Evolutionary conservation across 2,329 filamentous ascomycete genomes (phyloP).

Genomic region (Colletotrichum sp.): DNA sequence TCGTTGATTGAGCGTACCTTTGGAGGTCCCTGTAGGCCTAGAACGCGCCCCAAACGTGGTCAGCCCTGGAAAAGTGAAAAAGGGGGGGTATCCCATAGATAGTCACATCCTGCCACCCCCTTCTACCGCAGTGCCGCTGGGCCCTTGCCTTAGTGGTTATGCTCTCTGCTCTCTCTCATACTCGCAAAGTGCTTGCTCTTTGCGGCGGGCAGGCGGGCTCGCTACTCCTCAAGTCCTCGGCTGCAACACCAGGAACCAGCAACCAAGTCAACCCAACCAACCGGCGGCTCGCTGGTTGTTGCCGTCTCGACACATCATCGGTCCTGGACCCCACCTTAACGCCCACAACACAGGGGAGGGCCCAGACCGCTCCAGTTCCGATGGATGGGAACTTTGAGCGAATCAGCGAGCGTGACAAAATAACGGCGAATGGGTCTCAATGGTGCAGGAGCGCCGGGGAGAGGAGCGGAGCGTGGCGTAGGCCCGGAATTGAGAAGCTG

Average conservation of each 20-base stretch:
- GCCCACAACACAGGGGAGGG: not conserved
- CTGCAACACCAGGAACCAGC: not conserved
- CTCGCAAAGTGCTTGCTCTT: not conserved
- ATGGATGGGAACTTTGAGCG: not conserved
- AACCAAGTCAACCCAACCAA: not conserved
- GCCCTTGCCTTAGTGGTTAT: not conserved
- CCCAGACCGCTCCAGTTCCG: not conserved
- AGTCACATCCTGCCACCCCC: not conserved
- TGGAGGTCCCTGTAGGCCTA: slow-evolving; percentile 42
- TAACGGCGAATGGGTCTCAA: not conserved
- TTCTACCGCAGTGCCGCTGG: not conserved
- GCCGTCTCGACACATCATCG: not conserved
- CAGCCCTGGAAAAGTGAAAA: slow-evolving; percentile 11
- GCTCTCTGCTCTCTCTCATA: not conserved
- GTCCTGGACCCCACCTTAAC: not conserved
- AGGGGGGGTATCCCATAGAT: not conserved
- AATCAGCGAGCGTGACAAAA: not conserved
- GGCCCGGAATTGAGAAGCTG: not conserved
- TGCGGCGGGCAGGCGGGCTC: not conserved
- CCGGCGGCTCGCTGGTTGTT: not conserved
- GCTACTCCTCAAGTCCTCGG: not conserved
- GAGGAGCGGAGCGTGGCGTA: not conserved
- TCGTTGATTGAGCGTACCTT: slow-evolving; percentile 28
- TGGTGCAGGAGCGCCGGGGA: not conserved
- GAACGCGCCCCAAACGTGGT: slow-evolving; percentile 25